Conservation (phyloP, 176 grass and related monocot genomes). For the Poa annua region DNA sequence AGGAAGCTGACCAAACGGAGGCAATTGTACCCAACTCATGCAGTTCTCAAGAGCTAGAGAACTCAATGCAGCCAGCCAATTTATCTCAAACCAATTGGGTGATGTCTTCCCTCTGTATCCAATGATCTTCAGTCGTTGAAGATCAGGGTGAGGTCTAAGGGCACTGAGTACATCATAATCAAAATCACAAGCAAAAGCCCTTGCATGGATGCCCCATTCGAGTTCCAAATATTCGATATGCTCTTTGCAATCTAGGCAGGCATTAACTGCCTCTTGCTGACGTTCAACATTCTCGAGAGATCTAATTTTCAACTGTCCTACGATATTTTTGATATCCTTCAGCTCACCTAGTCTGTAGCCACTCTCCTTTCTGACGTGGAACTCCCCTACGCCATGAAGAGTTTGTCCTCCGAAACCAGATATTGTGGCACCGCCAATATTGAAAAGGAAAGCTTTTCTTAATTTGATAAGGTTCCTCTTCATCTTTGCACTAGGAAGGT, state of each 20-base stretch:
- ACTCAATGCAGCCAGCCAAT: constrained; percentile 44
- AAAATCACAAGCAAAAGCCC: constrained; percentile 21
- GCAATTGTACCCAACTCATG: constrained; percentile 38
- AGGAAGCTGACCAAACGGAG: constrained; percentile 61
- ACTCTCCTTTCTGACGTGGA: constrained; percentile 57
- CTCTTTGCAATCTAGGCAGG: constrained; percentile 48
- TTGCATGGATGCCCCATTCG: constrained; percentile 43
- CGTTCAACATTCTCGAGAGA: constrained; percentile 58
- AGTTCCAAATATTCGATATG: constrained; percentile 41
- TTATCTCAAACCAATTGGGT: constrained; percentile 55
- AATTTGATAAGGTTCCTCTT: constrained; percentile 51
- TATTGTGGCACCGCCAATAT: constrained; percentile 40
- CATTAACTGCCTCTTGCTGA: constrained; percentile 42
- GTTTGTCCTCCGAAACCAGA: constrained; percentile 50
- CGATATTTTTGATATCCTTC: constrained; percentile 51
- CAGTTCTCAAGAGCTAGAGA: constrained; percentile 39
- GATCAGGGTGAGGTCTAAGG: constrained; percentile 54
- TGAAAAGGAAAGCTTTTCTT: constrained; percentile 48
- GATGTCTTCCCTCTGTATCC: constrained; percentile 47
- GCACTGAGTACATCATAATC: constrained; percentile 52
- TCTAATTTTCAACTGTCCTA: constrained; percentile 38
- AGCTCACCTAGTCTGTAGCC: constrained; percentile 50
- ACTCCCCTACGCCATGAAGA: constrained; percentile 51
- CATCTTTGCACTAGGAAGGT: constrained; percentile 44
- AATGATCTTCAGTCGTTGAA: constrained; percentile 48